phyloP scores from a whole-genome alignment of 805 yeast genomes.

The Candida nanaspora region DNA sequence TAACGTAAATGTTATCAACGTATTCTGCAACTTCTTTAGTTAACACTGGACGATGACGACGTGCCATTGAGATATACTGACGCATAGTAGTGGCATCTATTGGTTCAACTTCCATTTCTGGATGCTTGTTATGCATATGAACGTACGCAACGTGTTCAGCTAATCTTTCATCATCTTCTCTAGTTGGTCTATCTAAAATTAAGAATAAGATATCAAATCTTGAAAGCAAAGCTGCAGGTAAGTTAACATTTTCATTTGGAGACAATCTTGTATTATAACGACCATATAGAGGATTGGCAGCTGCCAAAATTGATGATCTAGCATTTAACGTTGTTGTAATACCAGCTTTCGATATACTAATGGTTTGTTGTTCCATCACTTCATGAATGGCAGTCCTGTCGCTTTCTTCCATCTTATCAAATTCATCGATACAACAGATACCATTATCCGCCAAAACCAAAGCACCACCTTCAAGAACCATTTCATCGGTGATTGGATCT shows the following conservation, averaged over 20 bases:
- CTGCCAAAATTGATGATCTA: slow-evolving; percentile 90
- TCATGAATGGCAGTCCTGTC: slow-evolving; percentile 98
- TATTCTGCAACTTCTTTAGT: slow-evolving; percentile 80
- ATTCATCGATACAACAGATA: slow-evolving; percentile 97
- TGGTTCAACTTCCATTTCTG: slow-evolving; percentile 68
- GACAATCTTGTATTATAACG: slow-evolving; percentile 85
- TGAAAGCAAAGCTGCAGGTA: slow-evolving; percentile 93
- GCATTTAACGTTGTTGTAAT: slow-evolving; percentile 95
- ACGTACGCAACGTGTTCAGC: slow-evolving; percentile 95
- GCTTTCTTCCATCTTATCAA: slow-evolving; percentile 96
- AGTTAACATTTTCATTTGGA: slow-evolving; percentile 90
- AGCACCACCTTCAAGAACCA: slow-evolving; percentile 98
- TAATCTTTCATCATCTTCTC: slow-evolving; percentile 74
- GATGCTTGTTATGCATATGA: slow-evolving; percentile 88
- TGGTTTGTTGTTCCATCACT: slow-evolving; percentile 99
- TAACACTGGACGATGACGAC: slow-evolving; percentile 78
- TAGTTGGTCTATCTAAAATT: slow-evolving; percentile 75
- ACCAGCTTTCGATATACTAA: slow-evolving; percentile 95
- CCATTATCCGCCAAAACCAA: slow-evolving; percentile 95
- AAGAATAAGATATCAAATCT: slow-evolving; percentile 89
- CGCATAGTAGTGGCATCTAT: slow-evolving; percentile 74
- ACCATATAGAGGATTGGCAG: slow-evolving; percentile 97
- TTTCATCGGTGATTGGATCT: slow-evolving; percentile 98
- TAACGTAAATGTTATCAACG: slow-evolving; percentile 79
- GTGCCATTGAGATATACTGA: slow-evolving; percentile 81